A percentile compares a stretch with the other conserved stretches of the same genome.
phyloP scores from a whole-genome alignment of 805 yeast species.

The Sugiyamaella mastotermitis region DNA sequence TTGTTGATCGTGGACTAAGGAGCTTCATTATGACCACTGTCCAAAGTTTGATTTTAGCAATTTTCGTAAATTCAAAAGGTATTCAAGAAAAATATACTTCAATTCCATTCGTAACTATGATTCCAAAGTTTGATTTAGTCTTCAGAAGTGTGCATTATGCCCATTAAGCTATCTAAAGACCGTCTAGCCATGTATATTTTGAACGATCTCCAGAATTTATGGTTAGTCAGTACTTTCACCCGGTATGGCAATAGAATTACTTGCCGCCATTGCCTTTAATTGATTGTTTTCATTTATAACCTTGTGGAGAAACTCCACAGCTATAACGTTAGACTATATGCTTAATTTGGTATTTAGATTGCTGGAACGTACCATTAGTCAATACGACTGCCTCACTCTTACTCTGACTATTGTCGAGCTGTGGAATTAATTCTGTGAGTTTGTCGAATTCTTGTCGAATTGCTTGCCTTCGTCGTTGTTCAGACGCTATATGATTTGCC shows the following conservation, averaged over 20 bases:
- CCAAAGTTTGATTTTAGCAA: no score
- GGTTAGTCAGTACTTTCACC: neutral
- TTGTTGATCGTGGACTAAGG: no score
- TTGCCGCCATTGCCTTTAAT: conserved; percentile 22
- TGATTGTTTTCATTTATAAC: conserved; percentile 27
- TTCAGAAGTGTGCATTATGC: neutral
- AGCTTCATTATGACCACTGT: no score
- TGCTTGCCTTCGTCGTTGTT: conserved; percentile 80
- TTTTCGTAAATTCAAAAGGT: neutral
- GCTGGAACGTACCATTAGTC: no score
- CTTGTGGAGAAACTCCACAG: conserved; percentile 28
- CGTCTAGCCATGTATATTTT: no score
- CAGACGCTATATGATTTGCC: conserved; percentile 79
- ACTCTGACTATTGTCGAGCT: conserved; percentile 58
- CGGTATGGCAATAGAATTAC: conserved; percentile 1
- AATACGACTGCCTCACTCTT: conserved; percentile 75
- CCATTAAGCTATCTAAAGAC: no score
- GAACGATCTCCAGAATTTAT: neutral
- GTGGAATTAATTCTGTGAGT: conserved; percentile 71
- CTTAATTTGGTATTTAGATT: no score
- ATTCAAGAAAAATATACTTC: neutral
- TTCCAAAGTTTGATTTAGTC: neutral
- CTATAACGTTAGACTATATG: no score
- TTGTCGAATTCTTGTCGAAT: conserved; percentile 77
- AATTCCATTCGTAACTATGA: neutral